phyloP scores from a whole-genome alignment of 2,329 filamentous ascomycete species.

The Hypoxylon sp. region DNA sequence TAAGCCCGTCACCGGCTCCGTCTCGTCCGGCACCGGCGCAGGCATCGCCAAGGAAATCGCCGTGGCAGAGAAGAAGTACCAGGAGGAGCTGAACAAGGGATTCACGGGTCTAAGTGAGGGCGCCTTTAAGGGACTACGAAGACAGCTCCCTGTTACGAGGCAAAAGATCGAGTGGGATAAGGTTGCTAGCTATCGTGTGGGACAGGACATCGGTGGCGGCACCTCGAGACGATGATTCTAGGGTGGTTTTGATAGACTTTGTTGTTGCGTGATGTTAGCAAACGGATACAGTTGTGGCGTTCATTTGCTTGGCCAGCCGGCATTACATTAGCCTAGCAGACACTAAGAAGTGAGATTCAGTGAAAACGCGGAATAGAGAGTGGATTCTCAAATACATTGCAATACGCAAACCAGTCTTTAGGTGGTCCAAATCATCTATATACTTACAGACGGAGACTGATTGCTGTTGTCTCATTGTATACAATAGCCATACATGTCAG shows the following conservation, averaged over 20 bases:
- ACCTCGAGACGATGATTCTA: constrained; percentile 66
- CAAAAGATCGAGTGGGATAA: constrained; percentile 99
- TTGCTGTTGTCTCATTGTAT: not conserved
- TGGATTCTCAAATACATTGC: not conserved
- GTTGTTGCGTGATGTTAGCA: constrained; percentile 1
- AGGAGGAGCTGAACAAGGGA: constrained; percentile 93
- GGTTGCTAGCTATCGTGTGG: constrained; percentile 90
- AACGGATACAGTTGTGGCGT: constrained; percentile 6
- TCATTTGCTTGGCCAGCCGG: constrained; percentile 6
- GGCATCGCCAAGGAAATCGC: constrained; percentile 86
- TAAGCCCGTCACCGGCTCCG: constrained; percentile 76
- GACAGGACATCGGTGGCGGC: constrained; percentile 82
- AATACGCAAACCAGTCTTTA: not conserved
- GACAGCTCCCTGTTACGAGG: constrained; percentile 94
- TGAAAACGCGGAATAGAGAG: constrained; percentile 8
- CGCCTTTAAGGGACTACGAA: constrained; percentile 91
- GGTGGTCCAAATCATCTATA: not conserved
- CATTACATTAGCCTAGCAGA: constrained; percentile 7
- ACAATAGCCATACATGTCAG: not conserved
- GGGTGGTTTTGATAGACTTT: constrained; percentile 29
- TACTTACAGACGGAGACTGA: not conserved
- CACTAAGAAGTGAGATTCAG: constrained; percentile 2
- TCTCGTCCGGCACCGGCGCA: constrained; percentile 74
- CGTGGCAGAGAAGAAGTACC: constrained; percentile 88
- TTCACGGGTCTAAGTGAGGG: constrained; percentile 92